Evolutionary conservation across 2,329 filamentous ascomycete species (phyloP).

Genomic region (Trichoderma harzianum): DNA sequence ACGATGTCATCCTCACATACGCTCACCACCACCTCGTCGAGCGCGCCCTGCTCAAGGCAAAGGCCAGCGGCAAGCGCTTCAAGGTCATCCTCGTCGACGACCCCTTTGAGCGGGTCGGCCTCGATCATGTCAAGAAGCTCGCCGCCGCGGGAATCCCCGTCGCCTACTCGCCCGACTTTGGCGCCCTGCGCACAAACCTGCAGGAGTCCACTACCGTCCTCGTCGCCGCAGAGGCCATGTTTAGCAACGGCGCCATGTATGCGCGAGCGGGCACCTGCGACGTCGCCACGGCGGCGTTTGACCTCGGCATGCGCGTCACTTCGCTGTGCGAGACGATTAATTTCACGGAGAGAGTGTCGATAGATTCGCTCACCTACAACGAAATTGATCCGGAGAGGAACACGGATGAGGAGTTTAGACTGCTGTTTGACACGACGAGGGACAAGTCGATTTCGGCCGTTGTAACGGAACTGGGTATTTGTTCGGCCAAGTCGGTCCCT

Average conservation of each 20-base stretch:
- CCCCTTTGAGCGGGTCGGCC: slow-evolving; percentile 50
- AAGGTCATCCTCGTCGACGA: slow-evolving; percentile 81
- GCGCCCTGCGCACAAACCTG: slow-evolving; percentile 72
- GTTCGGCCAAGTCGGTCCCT: slow-evolving; percentile 82
- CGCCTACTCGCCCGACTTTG: slow-evolving; percentile 73
- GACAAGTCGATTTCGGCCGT: slow-evolving; percentile 84
- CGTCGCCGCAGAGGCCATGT: slow-evolving; percentile 90
- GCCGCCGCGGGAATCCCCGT: slow-evolving; percentile 67
- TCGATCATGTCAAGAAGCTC: slow-evolving; percentile 65
- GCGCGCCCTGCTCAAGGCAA: slow-evolving; percentile 72
- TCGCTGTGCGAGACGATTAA: slow-evolving; percentile 94
- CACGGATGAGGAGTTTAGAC: slow-evolving; percentile 50
- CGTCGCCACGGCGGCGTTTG: slow-evolving; percentile 77
- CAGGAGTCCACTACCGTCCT: slow-evolving; percentile 68
- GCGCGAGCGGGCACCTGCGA: slow-evolving; percentile 83
- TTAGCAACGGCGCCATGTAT: slow-evolving; percentile 89
- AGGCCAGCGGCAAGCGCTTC: slow-evolving; percentile 68
- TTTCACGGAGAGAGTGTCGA: slow-evolving; percentile 79
- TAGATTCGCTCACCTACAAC: slow-evolving; percentile 91
- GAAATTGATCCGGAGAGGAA: slow-evolving; percentile 78
- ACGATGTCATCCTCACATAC: slow-evolving; percentile 82
- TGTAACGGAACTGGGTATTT: slow-evolving; percentile 84
- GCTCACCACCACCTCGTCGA: slow-evolving; percentile 84
- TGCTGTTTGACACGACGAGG: slow-evolving; percentile 90
- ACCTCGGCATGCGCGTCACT: slow-evolving; percentile 74